Evolutionary conservation across 352 stramenopile genomes (phyloP), one percentile per base, ranked within the genome.

Genomic region (Phytophthora cryptogea): DNA sequence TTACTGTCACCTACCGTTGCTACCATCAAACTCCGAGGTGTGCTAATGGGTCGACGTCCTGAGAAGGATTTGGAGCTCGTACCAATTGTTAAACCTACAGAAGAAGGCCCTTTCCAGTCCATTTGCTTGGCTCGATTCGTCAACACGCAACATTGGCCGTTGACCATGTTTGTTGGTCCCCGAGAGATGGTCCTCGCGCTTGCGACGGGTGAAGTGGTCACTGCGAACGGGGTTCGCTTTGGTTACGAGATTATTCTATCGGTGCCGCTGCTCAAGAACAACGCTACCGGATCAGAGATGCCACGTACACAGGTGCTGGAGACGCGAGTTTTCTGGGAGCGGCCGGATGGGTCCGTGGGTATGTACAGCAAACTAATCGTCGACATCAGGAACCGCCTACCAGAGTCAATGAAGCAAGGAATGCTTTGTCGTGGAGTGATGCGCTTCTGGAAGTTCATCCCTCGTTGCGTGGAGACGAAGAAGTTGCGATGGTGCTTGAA

Each of bases 381-480:
- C 7, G 59, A 73, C 49, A 52, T 59, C 36, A 46, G 43, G 16
- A 46, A 33, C 33, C 65, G 26, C 6, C 37, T 70, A 4, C 50
- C 65, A 0, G 59, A 70, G 14, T 50, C 59, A 8, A 16, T 73
- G 7, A 73, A 66, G 46, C 42, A 56, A 14, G 49, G 40, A 7
- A 67, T 73, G 40, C 43, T 73, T 8, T 69, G 65, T 42, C 59
- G 49, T 8, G 49, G 30, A 11, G 48, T 73, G 2, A 45, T 66
- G 44, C 50, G 49, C 11, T 73, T 69, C 45, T 73, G 65, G 65
- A 73, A 73, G 41, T 73, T 67, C 35, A 60, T 73, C 11, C 65
- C 65, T 7, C 54, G 59, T n/a, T 63, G 48, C 17, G 57, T 73
- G 20, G 59, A 66, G 40, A 60, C 46, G 13, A 73, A 73, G 32